Evolutionary conservation across 2,329 filamentous ascomycete species (phyloP), one percentile per base, ranked within the genome.

Genomic region (Penicillium hesseltinei): DNA sequence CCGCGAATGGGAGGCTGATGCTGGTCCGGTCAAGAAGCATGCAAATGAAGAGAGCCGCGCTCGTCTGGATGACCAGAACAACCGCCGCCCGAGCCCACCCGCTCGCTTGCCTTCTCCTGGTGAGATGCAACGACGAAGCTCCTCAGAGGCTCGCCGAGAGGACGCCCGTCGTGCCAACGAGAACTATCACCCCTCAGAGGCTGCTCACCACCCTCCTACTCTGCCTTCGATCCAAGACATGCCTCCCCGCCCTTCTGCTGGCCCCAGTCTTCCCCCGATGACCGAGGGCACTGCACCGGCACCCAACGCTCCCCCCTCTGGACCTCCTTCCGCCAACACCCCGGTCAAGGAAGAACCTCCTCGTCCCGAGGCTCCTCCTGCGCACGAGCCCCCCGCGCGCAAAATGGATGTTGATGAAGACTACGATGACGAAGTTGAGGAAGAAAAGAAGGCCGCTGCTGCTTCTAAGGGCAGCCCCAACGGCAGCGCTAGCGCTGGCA

Each of bases 341-440:
- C 61, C 83, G 78, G 70, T 78, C 73, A 60, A 74, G 55, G 84
- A 90, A 62, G 88, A 91, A 29, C 56, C 73, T 35, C 64, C 70
- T 60, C 81, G 74, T 52, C 73, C 70, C 36, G 78, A 81, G 60
- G 74, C 83, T 29, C 74, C 82, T 2, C 78, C 82, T 21, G 74
- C 81, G 19, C 87, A 87, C 57, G 93, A 97, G 77, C 90, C 92
- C 52, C 92, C 94, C 35, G 91, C 92, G 21, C 84, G 94, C 23
- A 96, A 96, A 75, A 95, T 99, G 86, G 93, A 97, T 7, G 90
- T 97, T 21, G 92, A 99, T 66, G 94, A 99, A 73, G 90, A 97
- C 72, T 97, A 99, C 69, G 93, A 97, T 72, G 93, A 97, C 69
- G 93, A 92, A 56, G 91, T 86, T 5, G 92, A 96, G 64, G 93